Evolutionary conservation across 2,329 filamentous ascomycete species (phyloP).

Genomic region (Fusarium pseudograminearum): DNA sequence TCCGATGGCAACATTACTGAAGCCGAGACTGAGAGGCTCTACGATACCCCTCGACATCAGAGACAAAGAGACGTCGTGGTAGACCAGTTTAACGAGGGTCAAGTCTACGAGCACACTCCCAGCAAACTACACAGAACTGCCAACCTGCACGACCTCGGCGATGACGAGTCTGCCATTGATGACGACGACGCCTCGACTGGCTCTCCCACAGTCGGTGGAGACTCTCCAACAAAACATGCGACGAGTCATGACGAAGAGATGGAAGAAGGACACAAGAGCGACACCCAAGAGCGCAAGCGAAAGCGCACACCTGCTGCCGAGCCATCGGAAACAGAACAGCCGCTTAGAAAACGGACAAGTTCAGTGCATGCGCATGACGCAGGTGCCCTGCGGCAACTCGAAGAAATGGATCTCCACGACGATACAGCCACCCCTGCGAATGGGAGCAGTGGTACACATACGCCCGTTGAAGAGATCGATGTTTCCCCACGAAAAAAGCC

Average conservation of each 20-base stretch:
- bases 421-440: slow-evolving; percentile 54
- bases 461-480: slow-evolving; percentile 62
- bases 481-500: slow-evolving; percentile 47
- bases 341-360: slow-evolving; percentile 66
- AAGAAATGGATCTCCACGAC: slow-evolving; percentile 51
- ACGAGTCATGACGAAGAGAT: slow-evolving; percentile 45
- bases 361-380: slow-evolving; percentile 59
- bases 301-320: slow-evolving; percentile 63
- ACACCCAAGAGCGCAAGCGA: slow-evolving; percentile 59
- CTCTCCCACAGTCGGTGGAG: slow-evolving; percentile 55
- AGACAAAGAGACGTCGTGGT: slow-evolving; percentile 72
- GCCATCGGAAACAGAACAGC: slow-evolving; percentile 60
- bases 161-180: slow-evolving; percentile 57
- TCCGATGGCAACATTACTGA: slow-evolving; percentile 75
- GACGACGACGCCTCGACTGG: slow-evolving; percentile 55
- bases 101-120: slow-evolving; percentile 74
- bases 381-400: slow-evolving; percentile 46
- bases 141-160: slow-evolving; percentile 52
- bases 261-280: slow-evolving; percentile 51
- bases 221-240: slow-evolving; percentile 53
- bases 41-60: slow-evolving; percentile 82
- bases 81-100: slow-evolving; percentile 65
- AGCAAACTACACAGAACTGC: slow-evolving; percentile 77
- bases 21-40: slow-evolving; percentile 93
- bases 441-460: slow-evolving; percentile 55